These are phyloP conservation scores for Fusarium marasasianum DNA, from an alignment of 2,329 filamentous ascomycete genomes.

Conservation along the genomic window DNA sequence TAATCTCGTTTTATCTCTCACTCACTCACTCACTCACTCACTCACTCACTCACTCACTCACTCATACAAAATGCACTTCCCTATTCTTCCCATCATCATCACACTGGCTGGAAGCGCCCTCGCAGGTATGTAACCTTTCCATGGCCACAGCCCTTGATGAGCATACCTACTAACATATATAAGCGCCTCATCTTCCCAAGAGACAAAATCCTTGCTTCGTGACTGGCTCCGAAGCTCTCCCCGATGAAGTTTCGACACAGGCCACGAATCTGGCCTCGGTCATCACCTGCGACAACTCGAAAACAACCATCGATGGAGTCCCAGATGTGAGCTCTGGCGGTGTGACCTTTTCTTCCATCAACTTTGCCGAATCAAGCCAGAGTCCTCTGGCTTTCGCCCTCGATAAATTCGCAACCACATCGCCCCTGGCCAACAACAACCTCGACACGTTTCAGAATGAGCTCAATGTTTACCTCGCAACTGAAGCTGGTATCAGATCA, in stretches of 20 bases:
- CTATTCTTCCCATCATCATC: slow-evolving; percentile 22
- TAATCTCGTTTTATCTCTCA: background rate
- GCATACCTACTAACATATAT: background rate
- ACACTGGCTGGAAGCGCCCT: slow-evolving; percentile 25
- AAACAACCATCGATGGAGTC: slow-evolving; percentile 61
- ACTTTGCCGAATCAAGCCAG: slow-evolving; percentile 61
- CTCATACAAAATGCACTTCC: slow-evolving; percentile 30
- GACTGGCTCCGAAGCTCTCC: slow-evolving; percentile 60
- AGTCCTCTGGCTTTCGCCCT: slow-evolving; percentile 65
- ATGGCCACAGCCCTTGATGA: background rate
- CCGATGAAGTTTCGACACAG: slow-evolving; percentile 57
- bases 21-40: background rate
- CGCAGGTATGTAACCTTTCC: slow-evolving; percentile 26
- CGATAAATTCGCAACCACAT: slow-evolving; percentile 60
- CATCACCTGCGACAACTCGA: slow-evolving; percentile 60
- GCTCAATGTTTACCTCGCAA: slow-evolving; percentile 66
- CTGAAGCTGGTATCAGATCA: slow-evolving; percentile 66
- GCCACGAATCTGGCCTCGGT: slow-evolving; percentile 53
- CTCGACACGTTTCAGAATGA: slow-evolving; percentile 62
- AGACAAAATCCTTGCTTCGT: slow-evolving; percentile 62
- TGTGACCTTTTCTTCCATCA: slow-evolving; percentile 62
- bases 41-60: background rate
- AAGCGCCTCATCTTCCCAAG: slow-evolving; percentile 31
- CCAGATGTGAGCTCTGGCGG: slow-evolving; percentile 65
- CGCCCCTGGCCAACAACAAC: slow-evolving; percentile 59